Evolutionary conservation across 371 early-diverging fungal species (phyloP), one percentile per base, ranked within the genome.

Genomic region (Haplosporangium sp.): DNA sequence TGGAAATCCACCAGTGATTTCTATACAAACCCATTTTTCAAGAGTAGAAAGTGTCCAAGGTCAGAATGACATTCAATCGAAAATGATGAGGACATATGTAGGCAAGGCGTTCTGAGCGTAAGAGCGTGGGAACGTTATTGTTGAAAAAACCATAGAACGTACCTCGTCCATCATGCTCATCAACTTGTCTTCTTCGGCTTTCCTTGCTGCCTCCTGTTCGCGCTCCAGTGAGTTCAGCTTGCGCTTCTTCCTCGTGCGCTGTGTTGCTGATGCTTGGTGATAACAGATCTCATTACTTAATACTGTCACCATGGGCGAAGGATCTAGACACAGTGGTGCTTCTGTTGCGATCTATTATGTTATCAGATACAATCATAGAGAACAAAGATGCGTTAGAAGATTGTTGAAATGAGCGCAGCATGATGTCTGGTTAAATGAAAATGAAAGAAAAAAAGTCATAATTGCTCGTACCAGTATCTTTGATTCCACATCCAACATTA

Each of bases 81-180:
- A 12, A 46, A 9, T 46, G 46, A 46, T 0, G 11, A 46, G 46
- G 46, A 12, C 46, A 46, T 10, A 8, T 46, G 5, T 12, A 46
- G 5, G 10, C n/a, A 12, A 10, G n/a, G 1, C 12, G 12, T 46
- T n/a, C n/a, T 46, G n/a, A 46, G 12, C 12, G n/a, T 14, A 5
- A 46, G n/a, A 46, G 11, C 29, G 29, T 29, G 29, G 29, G 29
- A 29, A 29, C 29, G 4, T 29, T 29, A 29, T 29, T 29, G 29
- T 29, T 9, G 23, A 54, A n/a, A 38, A 56, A n/a, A 58, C 1
- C 3, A 53, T 37, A 21, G 43, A 57, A 47, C 65, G 67, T 83
- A 89, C 89, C 59, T 83, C 76, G 80, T 89, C 89, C 87, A 86
- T 87, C 64, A 87, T 63, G 63, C 87, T 85, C 89, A 89, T 86